These are phyloP conservation scores for Ephemerocybe angulata DNA, from an alignment of 768 basidiomycete species.

Conservation along the genomic window DNA sequence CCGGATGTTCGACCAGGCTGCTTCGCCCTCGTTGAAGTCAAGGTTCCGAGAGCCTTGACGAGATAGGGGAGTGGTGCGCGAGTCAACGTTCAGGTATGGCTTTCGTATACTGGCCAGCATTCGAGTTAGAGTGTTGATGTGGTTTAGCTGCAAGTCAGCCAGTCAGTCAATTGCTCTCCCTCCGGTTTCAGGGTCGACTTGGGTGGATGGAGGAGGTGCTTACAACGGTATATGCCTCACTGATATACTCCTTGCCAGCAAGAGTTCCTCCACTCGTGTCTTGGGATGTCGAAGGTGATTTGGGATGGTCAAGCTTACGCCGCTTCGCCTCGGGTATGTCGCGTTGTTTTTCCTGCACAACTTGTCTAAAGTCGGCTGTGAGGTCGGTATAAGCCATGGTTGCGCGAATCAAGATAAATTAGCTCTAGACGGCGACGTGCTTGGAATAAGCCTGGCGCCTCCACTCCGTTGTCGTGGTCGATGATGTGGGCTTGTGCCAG, in stretches of 20 bases:
- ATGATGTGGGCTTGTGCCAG: conserved; percentile 4
- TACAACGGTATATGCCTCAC: conserved; percentile 74
- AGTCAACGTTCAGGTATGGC: conserved; percentile 82
- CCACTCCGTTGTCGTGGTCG: conserved; percentile 3
- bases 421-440: conserved; percentile 5
- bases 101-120: conserved; percentile 77
- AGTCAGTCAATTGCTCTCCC: too few relatives aligned
- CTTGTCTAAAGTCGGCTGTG: conserved; percentile 58
- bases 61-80: conserved; percentile 46
- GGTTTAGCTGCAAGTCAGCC: conserved; percentile 52
- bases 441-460: background rate
- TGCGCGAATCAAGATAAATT: conserved; percentile 2
- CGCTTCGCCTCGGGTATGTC: conserved; percentile 44
- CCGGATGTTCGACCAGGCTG: conserved; percentile 61
- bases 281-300: conserved; percentile 3
- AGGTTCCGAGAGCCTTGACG: conserved; percentile 52
- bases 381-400: conserved; percentile 57
- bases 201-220: conserved; percentile 2
- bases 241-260: conserved; percentile 61
- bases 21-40: conserved; percentile 45
- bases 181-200: background rate
- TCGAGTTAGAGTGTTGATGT: conserved; percentile 63
- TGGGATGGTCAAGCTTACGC: conserved; percentile 35
- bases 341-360: conserved; percentile 45
- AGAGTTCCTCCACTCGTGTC: conserved; percentile 34